Conservation (phyloP, 2,329 filamentous ascomycete species). For the Talaromyces islandicus region DNA sequence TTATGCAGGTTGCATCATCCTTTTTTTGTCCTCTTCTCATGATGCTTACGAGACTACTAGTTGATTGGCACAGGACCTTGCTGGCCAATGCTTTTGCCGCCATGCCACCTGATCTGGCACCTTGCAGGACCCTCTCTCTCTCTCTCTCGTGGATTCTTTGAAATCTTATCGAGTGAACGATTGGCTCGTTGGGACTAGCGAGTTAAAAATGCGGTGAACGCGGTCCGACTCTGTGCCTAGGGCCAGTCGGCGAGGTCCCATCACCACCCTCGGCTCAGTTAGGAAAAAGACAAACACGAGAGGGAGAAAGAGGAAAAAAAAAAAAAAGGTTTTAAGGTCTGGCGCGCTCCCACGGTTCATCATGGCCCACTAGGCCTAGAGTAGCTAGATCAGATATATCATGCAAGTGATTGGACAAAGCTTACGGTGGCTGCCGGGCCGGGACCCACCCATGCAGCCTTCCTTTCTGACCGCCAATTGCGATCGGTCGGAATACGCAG, state of each 20-base stretch:
- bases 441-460: not conserved
- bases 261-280: not conserved
- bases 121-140: not conserved
- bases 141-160: not conserved
- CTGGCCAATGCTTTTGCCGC: not conserved
- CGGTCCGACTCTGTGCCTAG: not conserved
- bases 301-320: not conserved
- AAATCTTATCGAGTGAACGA: not conserved
- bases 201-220: not conserved
- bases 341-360: not conserved
- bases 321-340: not conserved
- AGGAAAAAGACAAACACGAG: conserved; percentile 8
- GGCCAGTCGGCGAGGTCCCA: not conserved
- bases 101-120: not conserved
- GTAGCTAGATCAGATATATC: not conserved
- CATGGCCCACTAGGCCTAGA: not conserved
- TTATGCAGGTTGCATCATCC: not conserved
- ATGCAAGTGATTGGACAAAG: not conserved
- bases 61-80: too few species aligned
- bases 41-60: too few species aligned
- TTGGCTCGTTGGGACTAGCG: not conserved
- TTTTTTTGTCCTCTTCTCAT: not conserved
- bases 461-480: not conserved
- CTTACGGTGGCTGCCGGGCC: not conserved
- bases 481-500: not conserved